Percentiles rank a stretch among this genome's conserved stretches.
Conservation (phyloP, 2,329 filamentous ascomycete genomes). For the Septoria petroselini region DNA sequence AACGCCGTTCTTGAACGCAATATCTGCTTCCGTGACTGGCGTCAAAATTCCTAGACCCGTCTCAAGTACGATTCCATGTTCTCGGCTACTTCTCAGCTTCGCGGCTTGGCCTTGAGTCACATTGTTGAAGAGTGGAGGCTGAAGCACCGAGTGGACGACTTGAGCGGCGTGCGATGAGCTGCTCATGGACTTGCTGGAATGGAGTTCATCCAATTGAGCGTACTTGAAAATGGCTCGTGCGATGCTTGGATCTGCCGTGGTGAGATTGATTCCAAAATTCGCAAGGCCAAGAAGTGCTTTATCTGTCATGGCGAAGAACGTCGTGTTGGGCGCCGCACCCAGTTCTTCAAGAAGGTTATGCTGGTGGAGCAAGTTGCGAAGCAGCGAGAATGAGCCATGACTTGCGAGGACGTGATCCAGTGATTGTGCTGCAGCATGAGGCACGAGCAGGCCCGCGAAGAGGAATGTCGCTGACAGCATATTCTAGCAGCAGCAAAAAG, state of each 20-base stretch:
- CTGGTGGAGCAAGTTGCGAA: conserved; percentile 19
- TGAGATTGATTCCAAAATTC: conserved; percentile 23
- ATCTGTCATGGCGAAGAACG: conserved; percentile 22
- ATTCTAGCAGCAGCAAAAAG: too few relatives aligned
- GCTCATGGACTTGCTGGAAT: conserved; percentile 10
- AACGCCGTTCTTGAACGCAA: conserved; percentile 18
- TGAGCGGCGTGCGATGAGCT: neutral
- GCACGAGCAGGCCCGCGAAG: neutral
- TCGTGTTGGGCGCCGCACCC: conserved; percentile 14
- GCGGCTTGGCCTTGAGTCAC: conserved; percentile 18
- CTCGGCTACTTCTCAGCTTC: conserved; percentile 15
- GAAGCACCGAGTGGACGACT: conserved; percentile 18
- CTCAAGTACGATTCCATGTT: conserved; percentile 12
- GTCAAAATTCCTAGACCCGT: conserved; percentile 22
- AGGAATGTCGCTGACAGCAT: neutral
- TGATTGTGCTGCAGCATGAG: neutral
- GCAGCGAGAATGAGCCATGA: conserved; percentile 17
- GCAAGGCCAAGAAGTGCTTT: conserved; percentile 12
- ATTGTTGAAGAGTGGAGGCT: conserved; percentile 16
- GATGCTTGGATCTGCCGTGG: conserved; percentile 19
- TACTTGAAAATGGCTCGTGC: conserved; percentile 23
- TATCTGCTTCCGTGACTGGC: conserved; percentile 11
- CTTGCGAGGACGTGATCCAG: conserved; percentile 3
- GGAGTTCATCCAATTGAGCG: conserved; percentile 18
- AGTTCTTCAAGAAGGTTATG: conserved; percentile 18